Conservation (phyloP, 2,329 filamentous ascomycete genomes). For the Ciborinia camelliae region DNA sequence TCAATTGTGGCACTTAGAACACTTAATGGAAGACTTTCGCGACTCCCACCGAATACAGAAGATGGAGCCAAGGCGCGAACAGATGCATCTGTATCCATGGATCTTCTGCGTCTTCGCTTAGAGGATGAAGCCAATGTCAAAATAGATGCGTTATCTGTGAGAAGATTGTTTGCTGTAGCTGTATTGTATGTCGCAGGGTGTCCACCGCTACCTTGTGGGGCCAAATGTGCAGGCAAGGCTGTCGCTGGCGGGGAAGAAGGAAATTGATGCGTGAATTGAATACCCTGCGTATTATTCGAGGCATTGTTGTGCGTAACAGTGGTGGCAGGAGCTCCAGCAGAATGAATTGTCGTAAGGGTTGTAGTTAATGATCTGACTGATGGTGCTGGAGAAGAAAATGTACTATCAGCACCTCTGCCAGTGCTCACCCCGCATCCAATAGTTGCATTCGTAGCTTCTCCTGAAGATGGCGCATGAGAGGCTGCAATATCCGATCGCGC, state of each 20-base stretch:
- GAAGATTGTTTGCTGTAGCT: slow-evolving; percentile 77
- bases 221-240: slow-evolving; percentile 69
- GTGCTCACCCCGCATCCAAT: slow-evolving; percentile 61
- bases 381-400: slow-evolving; percentile 78
- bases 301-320: slow-evolving; percentile 43
- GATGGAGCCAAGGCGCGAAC: slow-evolving; percentile 81
- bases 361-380: slow-evolving; percentile 79
- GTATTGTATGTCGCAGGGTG: slow-evolving; percentile 70
- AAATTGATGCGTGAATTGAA: slow-evolving; percentile 65
- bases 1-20: slow-evolving; percentile 72
- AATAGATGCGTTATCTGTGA: slow-evolving; percentile 84
- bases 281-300: slow-evolving; percentile 36
- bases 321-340: slow-evolving; percentile 54
- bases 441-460: slow-evolving; percentile 72
- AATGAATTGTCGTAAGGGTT: slow-evolving; percentile 82
- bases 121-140: slow-evolving; percentile 80
- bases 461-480: slow-evolving; percentile 65
- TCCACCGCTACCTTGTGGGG: slow-evolving; percentile 45
- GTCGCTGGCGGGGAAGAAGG: slow-evolving; percentile 62
- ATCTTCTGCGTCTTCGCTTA: slow-evolving; percentile 71
- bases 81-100: slow-evolving; percentile 81
- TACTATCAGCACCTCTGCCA: slow-evolving; percentile 68
- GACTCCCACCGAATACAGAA: slow-evolving; percentile 76
- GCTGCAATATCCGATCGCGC: slow-evolving; percentile 70
- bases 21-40: slow-evolving; percentile 75